Evolutionary conservation across 2,329 filamentous ascomycete species (phyloP).

Genomic region (Lecanicillium sp.): DNA sequence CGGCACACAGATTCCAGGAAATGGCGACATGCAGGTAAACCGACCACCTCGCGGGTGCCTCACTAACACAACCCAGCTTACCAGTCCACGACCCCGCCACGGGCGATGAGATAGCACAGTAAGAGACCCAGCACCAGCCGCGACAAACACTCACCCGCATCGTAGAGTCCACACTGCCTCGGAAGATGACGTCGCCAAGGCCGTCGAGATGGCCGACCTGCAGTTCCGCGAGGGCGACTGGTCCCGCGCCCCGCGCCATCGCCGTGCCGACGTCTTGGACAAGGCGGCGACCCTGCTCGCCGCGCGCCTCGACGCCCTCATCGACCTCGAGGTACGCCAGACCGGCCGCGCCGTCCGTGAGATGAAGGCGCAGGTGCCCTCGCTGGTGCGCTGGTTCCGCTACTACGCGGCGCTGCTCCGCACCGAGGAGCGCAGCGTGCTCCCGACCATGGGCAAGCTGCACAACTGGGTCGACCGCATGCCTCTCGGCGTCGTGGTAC

Average conservation of each 20-base stretch:
- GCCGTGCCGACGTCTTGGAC: conserved; percentile 57
- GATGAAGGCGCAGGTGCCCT: conserved; percentile 63
- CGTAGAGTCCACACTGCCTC: conserved; percentile 9
- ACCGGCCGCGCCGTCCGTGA: conserved; percentile 64
- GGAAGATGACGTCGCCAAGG: conserved; percentile 4
- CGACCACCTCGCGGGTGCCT: not conserved
- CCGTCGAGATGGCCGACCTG: conserved; percentile 1
- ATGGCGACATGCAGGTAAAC: conserved; percentile 1
- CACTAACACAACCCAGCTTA: conserved; percentile 2
- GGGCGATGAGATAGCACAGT: conserved; percentile 10
- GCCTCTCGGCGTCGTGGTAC: conserved; percentile 52
- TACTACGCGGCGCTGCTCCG: conserved; percentile 64
- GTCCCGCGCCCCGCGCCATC: conserved; percentile 52
- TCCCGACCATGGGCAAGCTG: conserved; percentile 57
- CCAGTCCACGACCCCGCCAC: conserved; percentile 11
- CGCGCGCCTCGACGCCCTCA: conserved; percentile 47
- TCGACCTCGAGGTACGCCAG: conserved; percentile 58
- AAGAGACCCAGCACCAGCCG: not conserved
- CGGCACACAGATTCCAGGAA: not conserved
- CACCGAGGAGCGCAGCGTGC: conserved; percentile 59
- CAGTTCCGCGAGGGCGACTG: conserved; percentile 63
- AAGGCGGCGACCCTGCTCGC: conserved; percentile 50
- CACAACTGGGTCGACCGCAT: conserved; percentile 50
- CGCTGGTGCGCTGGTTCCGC: conserved; percentile 62
- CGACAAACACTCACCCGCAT: not conserved